Conservation (phyloP, 2,329 filamentous ascomycete genomes). For the Juglanconis sp. region DNA sequence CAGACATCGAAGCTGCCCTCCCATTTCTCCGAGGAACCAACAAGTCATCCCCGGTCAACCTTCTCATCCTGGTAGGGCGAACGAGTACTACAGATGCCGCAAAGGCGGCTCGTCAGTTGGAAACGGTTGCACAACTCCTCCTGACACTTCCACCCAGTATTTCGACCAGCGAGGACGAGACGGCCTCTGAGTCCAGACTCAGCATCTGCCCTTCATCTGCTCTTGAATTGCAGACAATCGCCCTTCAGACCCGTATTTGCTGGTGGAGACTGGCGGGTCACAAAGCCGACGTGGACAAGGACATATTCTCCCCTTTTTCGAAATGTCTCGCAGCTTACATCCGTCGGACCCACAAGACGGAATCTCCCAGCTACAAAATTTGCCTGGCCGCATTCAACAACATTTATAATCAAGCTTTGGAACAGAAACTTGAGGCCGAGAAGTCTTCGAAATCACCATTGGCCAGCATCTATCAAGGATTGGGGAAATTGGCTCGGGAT, state of each 20-base stretch:
- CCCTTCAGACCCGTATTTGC: slow-evolving; percentile 56
- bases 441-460: slow-evolving; percentile 41
- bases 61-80: slow-evolving; percentile 49
- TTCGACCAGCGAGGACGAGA: slow-evolving; percentile 59
- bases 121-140: slow-evolving; percentile 62
- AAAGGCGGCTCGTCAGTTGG: slow-evolving; percentile 64
- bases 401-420: slow-evolving; percentile 37
- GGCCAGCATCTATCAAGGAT: slow-evolving; percentile 47
- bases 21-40: slow-evolving; percentile 52
- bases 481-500: slow-evolving; percentile 43
- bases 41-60: slow-evolving; percentile 53
- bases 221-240: slow-evolving; percentile 62
- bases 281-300: slow-evolving; percentile 57
- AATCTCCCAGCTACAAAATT: slow-evolving; percentile 36
- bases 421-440: slow-evolving; percentile 31
- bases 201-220: slow-evolving; percentile 55
- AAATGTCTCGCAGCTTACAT: slow-evolving; percentile 61
- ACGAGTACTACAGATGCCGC: slow-evolving; percentile 41
- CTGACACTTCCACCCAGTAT: slow-evolving; percentile 65
- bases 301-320: slow-evolving; percentile 62
- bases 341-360: slow-evolving; percentile 42
- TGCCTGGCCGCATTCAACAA: slow-evolving; percentile 34
- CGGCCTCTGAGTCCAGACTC: slow-evolving; percentile 50
- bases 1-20: slow-evolving; percentile 55
- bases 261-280: slow-evolving; percentile 66